phyloP scores from a whole-genome alignment of 768 basidiomycete genomes.

The Sutorius australiensis region DNA sequence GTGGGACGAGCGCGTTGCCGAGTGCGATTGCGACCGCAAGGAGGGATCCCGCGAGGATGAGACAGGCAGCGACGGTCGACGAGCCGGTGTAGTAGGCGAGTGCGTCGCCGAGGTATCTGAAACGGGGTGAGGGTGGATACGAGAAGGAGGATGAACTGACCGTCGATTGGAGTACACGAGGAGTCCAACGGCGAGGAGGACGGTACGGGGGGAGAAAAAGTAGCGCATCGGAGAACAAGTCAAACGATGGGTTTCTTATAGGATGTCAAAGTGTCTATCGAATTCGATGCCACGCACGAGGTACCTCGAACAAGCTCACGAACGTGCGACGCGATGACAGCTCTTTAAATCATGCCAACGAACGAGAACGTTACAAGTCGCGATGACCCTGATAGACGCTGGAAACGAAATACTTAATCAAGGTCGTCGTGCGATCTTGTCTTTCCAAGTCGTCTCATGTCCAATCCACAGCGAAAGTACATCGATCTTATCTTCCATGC shows the following conservation, averaged over 20 bases:
- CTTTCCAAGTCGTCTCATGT: slow-evolving; percentile 2
- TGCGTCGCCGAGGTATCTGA: slow-evolving; percentile 13
- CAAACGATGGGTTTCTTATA: slow-evolving; percentile 4
- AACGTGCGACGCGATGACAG: slow-evolving; percentile 2
- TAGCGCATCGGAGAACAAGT: slow-evolving; percentile 1
- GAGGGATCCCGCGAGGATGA: slow-evolving; percentile 25
- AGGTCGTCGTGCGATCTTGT: background rate
- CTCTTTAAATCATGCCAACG: too few species aligned
- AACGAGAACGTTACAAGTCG: too few species aligned
- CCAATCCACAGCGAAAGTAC: slow-evolving; percentile 29
- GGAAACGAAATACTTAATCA: background rate
- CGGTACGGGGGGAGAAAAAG: slow-evolving; percentile 10
- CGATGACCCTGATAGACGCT: slow-evolving; percentile 3
- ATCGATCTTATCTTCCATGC: slow-evolving; percentile 30
- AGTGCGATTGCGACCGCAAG: slow-evolving; percentile 21
- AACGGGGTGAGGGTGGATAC: background rate
- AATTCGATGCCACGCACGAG: slow-evolving; percentile 7
- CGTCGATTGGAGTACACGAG: slow-evolving; percentile 17
- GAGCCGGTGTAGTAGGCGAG: slow-evolving; percentile 31
- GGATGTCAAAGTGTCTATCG: slow-evolving; percentile 1
- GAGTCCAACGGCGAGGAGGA: slow-evolving; percentile 19
- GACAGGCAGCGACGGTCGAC: slow-evolving; percentile 24
- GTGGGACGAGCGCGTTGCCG: slow-evolving; percentile 32
- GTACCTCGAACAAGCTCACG: background rate
- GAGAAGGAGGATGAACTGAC: slow-evolving; percentile 3